Percentiles rank a stretch among this genome's conserved stretches.
Conservation (phyloP, 805 yeast genomes). For the Ogataea kodamae region DNA sequence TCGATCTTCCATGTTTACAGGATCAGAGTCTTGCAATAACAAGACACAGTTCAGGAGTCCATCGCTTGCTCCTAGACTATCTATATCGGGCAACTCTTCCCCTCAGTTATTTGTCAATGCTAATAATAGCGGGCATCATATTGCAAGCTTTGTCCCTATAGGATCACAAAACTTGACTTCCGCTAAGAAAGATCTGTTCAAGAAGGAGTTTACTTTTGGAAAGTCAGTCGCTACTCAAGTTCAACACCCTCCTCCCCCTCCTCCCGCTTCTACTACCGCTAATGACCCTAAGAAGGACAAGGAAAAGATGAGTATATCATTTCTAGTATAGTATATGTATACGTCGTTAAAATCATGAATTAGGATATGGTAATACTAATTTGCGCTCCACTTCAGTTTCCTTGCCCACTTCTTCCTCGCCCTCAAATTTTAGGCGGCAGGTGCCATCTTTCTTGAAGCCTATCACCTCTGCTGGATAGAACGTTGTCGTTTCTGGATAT, state of each 20-base stretch:
- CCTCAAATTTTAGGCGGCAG: conserved; percentile 83
- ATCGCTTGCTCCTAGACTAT: conserved; percentile 24
- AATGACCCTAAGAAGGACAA: conserved; percentile 13
- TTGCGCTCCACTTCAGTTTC: conserved; percentile 90
- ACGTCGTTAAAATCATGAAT: conserved; percentile 2
- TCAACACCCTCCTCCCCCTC: conserved; percentile 5
- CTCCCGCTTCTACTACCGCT: conserved; percentile 3
- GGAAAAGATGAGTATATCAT: conserved; percentile 28
- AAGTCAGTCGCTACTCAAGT: conserved; percentile 4
- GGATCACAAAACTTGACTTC: conserved; percentile 3
- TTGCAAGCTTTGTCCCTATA: conserved; percentile 6
- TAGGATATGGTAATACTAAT: conserved; percentile 74
- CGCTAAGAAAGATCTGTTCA: conserved; percentile 23
- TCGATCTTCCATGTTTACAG: conserved; percentile 26
- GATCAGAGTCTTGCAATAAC: conserved; percentile 9
- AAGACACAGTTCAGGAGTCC: conserved; percentile 20
- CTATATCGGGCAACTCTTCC: conserved; percentile 26
- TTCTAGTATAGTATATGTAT: conserved; percentile 15
- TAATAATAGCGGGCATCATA: conserved; percentile 13
- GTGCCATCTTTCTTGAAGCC: conserved; percentile 71
- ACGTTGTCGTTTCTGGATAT: conserved; percentile 96
- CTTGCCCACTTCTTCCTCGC: conserved; percentile 94
- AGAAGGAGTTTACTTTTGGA: conserved; percentile 28
- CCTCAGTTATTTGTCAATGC: conserved; percentile 19
- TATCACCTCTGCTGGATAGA: conserved; percentile 89